Evolutionary conservation across 768 basidiomycete genomes (phyloP).

Genomic region (Boletus huronensis): DNA sequence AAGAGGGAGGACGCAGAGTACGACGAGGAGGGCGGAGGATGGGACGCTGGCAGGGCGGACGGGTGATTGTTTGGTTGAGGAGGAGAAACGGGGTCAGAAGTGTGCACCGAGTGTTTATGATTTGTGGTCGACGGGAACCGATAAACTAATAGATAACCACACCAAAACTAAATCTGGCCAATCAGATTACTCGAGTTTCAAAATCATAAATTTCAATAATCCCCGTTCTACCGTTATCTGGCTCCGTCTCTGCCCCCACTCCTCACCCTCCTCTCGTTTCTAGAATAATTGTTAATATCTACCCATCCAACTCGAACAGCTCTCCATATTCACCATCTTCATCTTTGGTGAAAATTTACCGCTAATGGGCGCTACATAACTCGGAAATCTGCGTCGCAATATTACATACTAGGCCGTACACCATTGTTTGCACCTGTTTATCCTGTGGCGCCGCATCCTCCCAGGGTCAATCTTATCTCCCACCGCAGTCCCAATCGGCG

Average conservation of each 20-base stretch:
- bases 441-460: conserved; percentile 23
- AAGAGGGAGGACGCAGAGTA: not conserved
- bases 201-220: conserved; percentile 22
- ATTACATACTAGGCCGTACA: conserved; percentile 27
- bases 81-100: conserved; percentile 28
- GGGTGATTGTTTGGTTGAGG: conserved; percentile 15
- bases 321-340: conserved; percentile 10
- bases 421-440: conserved; percentile 20
- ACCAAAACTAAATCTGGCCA: conserved; percentile 31
- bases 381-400: conserved; percentile 27
- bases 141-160: conserved; percentile 39
- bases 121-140: conserved; percentile 36
- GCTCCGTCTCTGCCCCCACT: not conserved
- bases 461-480: conserved; percentile 34
- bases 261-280: not conserved
- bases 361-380: conserved; percentile 24
- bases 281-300: conserved; percentile 2
- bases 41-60: not conserved
- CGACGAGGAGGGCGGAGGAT: not conserved
- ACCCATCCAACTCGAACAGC: not conserved
- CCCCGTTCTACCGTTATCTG: conserved; percentile 5
- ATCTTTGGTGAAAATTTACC: conserved; percentile 27
- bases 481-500: conserved; percentile 8
- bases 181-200: conserved; percentile 34
- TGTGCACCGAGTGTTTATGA: conserved; percentile 31